phyloP scores from a whole-genome alignment of 2,329 filamentous ascomycete species.

The Fusarium stilboides region DNA sequence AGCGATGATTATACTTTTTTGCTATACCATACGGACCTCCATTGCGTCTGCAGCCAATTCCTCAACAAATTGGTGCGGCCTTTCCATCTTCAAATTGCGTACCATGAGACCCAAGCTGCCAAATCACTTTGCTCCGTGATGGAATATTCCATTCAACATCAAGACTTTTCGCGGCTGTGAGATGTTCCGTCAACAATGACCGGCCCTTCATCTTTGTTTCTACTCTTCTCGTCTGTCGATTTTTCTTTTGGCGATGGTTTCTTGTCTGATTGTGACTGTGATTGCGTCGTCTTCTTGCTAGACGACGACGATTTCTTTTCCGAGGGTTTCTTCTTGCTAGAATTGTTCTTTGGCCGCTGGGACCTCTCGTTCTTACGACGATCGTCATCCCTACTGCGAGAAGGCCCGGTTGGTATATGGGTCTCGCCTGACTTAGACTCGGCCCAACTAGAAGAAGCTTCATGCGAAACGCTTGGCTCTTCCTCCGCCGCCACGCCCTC shows the following conservation, averaged over 20 bases:
- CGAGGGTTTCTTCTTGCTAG: constrained; percentile 24
- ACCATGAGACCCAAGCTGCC: background rate
- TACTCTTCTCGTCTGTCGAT: constrained; percentile 21
- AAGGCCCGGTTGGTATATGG: constrained; percentile 23
- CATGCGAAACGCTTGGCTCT: constrained; percentile 11
- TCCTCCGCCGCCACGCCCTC: constrained; percentile 35
- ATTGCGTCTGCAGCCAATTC: background rate
- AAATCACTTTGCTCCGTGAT: constrained; percentile 2
- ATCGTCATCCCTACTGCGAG: constrained; percentile 13
- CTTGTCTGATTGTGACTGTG: constrained; percentile 27
- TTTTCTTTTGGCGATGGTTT: constrained; percentile 26
- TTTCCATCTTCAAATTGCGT: background rate
- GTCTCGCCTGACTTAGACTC: constrained; percentile 2
- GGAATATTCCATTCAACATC: background rate
- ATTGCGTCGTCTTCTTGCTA: constrained; percentile 21
- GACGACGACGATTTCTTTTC: constrained; percentile 28
- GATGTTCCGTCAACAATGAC: constrained; percentile 44
- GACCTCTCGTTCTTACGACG: constrained; percentile 18
- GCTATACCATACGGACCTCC: background rate
- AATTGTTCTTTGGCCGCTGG: constrained; percentile 34
- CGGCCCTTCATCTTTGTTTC: constrained; percentile 24
- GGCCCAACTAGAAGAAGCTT: constrained; percentile 1
- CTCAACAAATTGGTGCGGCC: background rate
- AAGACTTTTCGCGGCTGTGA: constrained; percentile 21
- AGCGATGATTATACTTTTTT: background rate